phyloP scores from a whole-genome alignment of 169 alveolate species.

The Eimeria tenella region DNA sequence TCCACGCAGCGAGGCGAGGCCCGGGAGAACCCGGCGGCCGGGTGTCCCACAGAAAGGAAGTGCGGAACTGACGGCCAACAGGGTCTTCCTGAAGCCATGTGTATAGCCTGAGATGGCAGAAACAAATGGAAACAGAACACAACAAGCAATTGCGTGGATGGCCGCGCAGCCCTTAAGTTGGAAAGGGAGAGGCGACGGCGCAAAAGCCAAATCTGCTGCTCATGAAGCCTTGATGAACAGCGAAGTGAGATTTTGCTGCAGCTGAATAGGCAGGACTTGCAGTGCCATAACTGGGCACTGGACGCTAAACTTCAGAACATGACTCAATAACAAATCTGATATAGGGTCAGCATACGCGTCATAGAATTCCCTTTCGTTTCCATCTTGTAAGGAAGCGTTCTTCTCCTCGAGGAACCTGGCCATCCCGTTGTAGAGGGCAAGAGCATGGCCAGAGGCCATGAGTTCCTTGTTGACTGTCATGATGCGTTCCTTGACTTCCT shows the following conservation, averaged over 20 bases:
- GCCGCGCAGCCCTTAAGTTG: no score
- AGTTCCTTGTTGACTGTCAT: conserved; percentile 75
- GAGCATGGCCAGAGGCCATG: conserved; percentile 35
- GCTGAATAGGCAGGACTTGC: no score
- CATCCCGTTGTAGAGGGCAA: conserved; percentile 75
- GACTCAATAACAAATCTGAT: no score
- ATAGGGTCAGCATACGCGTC: not conserved
- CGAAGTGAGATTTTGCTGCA: no score
- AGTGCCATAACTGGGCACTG: no score
- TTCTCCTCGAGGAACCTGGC: conserved; percentile 78
- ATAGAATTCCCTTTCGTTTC: conserved; percentile 61
- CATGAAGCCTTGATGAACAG: no score
- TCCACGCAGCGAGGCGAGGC: conserved; percentile 15
- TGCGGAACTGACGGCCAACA: conserved; percentile 58
- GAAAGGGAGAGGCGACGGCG: no score
- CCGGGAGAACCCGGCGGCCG: not conserved
- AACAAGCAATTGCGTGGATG: no score
- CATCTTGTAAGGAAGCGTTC: conserved; percentile 75
- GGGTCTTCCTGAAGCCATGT: conserved; percentile 52
- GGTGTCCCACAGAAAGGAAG: not conserved
- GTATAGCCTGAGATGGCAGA: conserved; percentile 22
- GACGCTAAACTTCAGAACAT: no score
- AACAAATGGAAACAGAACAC: not conserved
- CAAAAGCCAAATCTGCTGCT: no score
- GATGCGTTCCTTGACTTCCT: conserved; percentile 79